Conservation (phyloP, 768 basidiomycete genomes). For the Lentinula boryana region DNA sequence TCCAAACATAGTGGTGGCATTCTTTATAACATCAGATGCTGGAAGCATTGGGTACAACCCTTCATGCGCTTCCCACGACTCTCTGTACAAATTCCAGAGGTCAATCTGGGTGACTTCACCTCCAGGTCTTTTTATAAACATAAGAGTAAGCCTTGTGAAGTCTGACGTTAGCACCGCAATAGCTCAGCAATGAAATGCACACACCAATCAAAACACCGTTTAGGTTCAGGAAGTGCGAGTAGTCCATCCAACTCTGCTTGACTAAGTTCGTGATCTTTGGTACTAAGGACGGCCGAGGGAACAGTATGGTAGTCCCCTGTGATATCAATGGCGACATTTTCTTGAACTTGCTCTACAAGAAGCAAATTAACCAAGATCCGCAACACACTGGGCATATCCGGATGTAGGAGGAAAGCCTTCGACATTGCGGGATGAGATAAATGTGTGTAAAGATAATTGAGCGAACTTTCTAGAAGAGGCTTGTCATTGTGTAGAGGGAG, state of each 20-base stretch:
- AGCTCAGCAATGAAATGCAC: constrained; percentile 9
- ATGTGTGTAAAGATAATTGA: constrained; percentile 74
- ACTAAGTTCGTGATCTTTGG: constrained; percentile 61
- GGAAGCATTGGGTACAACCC: constrained; percentile 59
- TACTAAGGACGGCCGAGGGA: constrained; percentile 40
- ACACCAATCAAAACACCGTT: constrained; percentile 81
- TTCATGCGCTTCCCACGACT: constrained; percentile 61
- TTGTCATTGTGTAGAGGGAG: constrained; percentile 71
- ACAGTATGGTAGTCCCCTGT: constrained; percentile 53
- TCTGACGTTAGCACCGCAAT: neutral
- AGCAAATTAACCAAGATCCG: constrained; percentile 63
- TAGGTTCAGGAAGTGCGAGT: constrained; percentile 58
- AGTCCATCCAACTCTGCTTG: constrained; percentile 62
- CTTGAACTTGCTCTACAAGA: constrained; percentile 67
- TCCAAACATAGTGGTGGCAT: constrained; percentile 75
- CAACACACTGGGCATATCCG: constrained; percentile 64
- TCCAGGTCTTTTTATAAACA: constrained; percentile 72
- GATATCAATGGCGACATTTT: constrained; percentile 59
- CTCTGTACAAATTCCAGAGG: constrained; percentile 93
- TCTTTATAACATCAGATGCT: constrained; percentile 94
- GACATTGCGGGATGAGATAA: constrained; percentile 71
- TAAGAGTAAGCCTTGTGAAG: constrained; percentile 75
- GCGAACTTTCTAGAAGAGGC: constrained; percentile 58
- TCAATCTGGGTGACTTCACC: constrained; percentile 89
- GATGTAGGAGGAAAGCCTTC: constrained; percentile 68